phyloP scores from a whole-genome alignment of 352 stramenopile species.

The Phytophthora meadii region DNA sequence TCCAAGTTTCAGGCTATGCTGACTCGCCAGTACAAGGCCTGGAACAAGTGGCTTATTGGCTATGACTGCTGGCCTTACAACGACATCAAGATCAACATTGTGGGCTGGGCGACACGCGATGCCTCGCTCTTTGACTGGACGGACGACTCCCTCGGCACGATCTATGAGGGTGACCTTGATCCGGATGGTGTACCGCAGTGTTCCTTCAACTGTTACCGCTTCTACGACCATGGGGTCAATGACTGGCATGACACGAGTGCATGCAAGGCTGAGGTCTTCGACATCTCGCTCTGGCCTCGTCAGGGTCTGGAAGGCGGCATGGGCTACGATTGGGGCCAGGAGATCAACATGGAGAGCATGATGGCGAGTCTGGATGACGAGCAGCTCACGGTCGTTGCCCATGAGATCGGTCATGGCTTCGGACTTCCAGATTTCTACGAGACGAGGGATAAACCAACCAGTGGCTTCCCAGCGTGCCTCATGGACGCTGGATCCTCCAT shows the following conservation, averaged over 20 bases:
- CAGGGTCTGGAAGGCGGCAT: slow-evolving; percentile 25
- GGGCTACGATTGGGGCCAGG: slow-evolving; percentile 16
- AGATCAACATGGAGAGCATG: slow-evolving; percentile 32
- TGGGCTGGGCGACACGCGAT: slow-evolving; percentile 12
- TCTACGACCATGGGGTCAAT: slow-evolving; percentile 19
- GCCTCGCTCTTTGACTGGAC: slow-evolving; percentile 31
- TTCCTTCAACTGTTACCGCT: slow-evolving; percentile 31
- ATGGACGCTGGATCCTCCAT: slow-evolving; percentile 12
- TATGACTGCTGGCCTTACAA: slow-evolving; percentile 23
- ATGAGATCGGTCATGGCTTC: slow-evolving; percentile 34
- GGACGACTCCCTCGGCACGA: slow-evolving; percentile 39
- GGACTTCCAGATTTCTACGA: slow-evolving; percentile 28
- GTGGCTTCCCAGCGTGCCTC: slow-evolving; percentile 10
- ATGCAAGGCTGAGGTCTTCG: slow-evolving; percentile 29
- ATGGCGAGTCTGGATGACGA: slow-evolving; percentile 23
- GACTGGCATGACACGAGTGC: slow-evolving; percentile 27
- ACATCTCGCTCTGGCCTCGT: slow-evolving; percentile 37
- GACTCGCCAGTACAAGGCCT: slow-evolving; percentile 40
- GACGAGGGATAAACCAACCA: not conserved
- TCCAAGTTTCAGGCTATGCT: slow-evolving; percentile 45
- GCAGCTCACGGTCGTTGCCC: slow-evolving; percentile 29
- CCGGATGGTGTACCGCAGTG: slow-evolving; percentile 29
- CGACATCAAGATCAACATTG: slow-evolving; percentile 19
- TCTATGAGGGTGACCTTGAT: slow-evolving; percentile 33
- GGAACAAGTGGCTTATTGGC: slow-evolving; percentile 44